Base-by-base conservation (phyloP, 306 rosid species). In the Trichosanthes cucumerina region DNA sequence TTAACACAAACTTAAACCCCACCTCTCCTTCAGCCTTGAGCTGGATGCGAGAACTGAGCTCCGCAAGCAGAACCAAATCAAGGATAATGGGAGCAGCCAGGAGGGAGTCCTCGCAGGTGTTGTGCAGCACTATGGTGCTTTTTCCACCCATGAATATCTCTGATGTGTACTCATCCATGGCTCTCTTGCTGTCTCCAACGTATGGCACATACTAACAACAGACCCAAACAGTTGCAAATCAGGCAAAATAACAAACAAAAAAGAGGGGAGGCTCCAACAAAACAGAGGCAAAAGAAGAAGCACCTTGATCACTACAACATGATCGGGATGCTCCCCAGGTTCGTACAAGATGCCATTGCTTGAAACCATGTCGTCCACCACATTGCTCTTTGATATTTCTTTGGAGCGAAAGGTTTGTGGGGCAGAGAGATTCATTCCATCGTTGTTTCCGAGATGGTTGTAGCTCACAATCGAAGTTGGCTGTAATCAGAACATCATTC, bases 391-490 rank as follows among this genome's bases (percentile, higher is more conserved):
- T 28, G 99, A 95, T 78, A 95, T 95, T 85, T 95, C 99, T 81
- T 95, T 95, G 36, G 99, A 95, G 24, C 99, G 90, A 89, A 95
- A 95, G 76, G 97, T 92, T 83, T 95, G 99, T 44, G 97, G 99
- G 16, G 97, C 99, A 1, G 99, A 95, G 75, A 95, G 97, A 62
- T 95, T 95, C 99, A 95, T 92, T 5, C 99, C 99, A 46, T 95
- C 99, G 74, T 95, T 95, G 91, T 95, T 95, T 77, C 99, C 99
- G 56, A 95, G 83, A 86, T 95, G 99, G 80, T 95, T 95, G 86
- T 95, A 95, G 89, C 99, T 95, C 91, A 91, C 99, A 28, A 95
- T 95, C 46, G 99, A 88, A 23, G 99, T 95, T 84, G 99, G 99
- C 97, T 92, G 89, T 8, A 18, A 59, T 58, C 24, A 71, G 19